Percentiles rank a stretch among this genome's conserved stretches.
Conservation (phyloP, 108 stramenopile genomes). For the Bacterosira constricta region DNA sequence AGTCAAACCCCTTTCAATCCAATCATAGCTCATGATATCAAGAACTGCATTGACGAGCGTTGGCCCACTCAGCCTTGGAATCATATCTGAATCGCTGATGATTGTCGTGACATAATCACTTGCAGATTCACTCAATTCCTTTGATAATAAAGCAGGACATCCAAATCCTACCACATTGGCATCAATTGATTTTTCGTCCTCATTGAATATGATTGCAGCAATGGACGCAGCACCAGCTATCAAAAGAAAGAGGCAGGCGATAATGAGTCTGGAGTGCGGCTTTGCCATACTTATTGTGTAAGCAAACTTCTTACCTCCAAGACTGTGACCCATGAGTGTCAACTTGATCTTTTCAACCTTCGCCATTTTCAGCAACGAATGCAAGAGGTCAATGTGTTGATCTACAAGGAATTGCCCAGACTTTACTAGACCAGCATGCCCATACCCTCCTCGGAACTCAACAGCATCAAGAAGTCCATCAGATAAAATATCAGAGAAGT, state of each 20-base stretch:
- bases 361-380: slow-evolving; percentile 10
- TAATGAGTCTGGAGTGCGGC: too few relatives aligned
- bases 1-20: slow-evolving; percentile 18
- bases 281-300: too few relatives aligned
- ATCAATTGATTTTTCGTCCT: slow-evolving; percentile 14
- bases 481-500: slow-evolving; percentile 41
- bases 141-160: slow-evolving; percentile 38
- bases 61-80: slow-evolving; percentile 43
- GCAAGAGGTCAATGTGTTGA: slow-evolving; percentile 4
- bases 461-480: slow-evolving; percentile 35
- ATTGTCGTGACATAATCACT: slow-evolving; percentile 44
- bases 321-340: slow-evolving; percentile 40
- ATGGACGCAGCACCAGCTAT: slow-evolving; percentile 51
- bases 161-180: slow-evolving; percentile 51
- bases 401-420: slow-evolving; percentile 31
- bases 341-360: slow-evolving; percentile 16
- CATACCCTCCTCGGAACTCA: slow-evolving; percentile 33
- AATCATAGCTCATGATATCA: slow-evolving; percentile 43
- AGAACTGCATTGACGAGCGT: slow-evolving; percentile 36
- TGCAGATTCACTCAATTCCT: slow-evolving; percentile 20
- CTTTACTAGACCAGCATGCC: slow-evolving; percentile 35
- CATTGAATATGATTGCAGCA: slow-evolving; percentile 44
- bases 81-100: slow-evolving; percentile 46
- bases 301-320: too few relatives aligned
- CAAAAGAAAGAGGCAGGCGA: too few relatives aligned